phyloP scores from a whole-genome alignment of 306 rosid species.

The Canavalia gladiata region DNA sequence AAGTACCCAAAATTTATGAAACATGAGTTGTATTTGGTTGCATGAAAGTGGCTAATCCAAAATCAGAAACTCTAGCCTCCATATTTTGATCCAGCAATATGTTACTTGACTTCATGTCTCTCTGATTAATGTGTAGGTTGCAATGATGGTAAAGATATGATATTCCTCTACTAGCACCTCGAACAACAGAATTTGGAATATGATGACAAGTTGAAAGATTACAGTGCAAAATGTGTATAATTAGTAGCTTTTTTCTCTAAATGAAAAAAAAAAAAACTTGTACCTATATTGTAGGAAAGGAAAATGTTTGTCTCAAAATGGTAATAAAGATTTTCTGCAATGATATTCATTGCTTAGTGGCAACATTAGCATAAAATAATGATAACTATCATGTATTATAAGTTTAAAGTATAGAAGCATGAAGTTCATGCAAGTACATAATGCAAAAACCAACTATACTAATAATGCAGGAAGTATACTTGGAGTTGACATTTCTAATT shows the following conservation, averaged over 20 bases:
- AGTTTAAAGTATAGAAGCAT: too few species aligned
- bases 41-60: constrained; percentile 90
- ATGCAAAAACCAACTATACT: too few species aligned
- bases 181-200: constrained; percentile 49
- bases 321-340: too few species aligned
- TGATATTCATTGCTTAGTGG: too few species aligned
- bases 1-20: constrained; percentile 93
- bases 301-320: background rate
- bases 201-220: constrained; percentile 21
- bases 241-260: background rate
- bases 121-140: constrained; percentile 90
- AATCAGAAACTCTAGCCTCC: constrained; percentile 89
- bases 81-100: constrained; percentile 84
- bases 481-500: too few species aligned
- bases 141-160: constrained; percentile 95
- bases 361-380: too few species aligned
- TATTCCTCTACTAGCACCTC: constrained; percentile 94
- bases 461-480: too few species aligned
- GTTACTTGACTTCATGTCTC: constrained; percentile 95
- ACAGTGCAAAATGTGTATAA: constrained; percentile 19
- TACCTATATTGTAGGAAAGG: background rate
- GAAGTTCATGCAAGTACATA: too few species aligned
- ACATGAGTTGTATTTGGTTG: constrained; percentile 92
- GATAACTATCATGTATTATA: too few species aligned
- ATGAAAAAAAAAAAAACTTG: constrained; percentile 15